Evolutionary conservation across 2,329 filamentous ascomycete species (phyloP).

Genomic region (Paecilomyces formosus): DNA sequence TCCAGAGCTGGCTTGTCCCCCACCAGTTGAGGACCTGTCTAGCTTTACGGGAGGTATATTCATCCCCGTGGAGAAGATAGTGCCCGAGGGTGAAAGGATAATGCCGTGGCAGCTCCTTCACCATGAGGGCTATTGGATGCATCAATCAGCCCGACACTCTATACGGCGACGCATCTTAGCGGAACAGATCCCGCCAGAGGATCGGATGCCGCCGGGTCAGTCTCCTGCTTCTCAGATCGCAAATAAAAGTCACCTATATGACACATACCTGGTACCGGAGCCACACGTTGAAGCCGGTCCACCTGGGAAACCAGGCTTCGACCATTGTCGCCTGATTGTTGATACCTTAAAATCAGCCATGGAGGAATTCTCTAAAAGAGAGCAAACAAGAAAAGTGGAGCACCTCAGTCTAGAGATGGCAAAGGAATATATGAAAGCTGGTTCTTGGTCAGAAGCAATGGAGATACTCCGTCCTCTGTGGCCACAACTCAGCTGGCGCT

Average conservation of each 20-base stretch:
- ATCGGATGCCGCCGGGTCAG: conserved; percentile 48
- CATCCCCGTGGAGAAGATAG: conserved; percentile 44
- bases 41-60: conserved; percentile 30
- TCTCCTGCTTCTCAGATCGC: conserved; percentile 49
- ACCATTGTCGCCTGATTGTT: conserved; percentile 47
- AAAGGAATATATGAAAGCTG: conserved; percentile 45
- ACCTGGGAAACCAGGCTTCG: conserved; percentile 36
- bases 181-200: conserved; percentile 51
- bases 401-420: conserved; percentile 49
- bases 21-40: conserved; percentile 15
- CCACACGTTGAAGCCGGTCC: conserved; percentile 49
- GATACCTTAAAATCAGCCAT: conserved; percentile 41
- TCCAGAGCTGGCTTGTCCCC: conserved; percentile 33
- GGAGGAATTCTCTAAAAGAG: conserved; percentile 44
- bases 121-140: conserved; percentile 57
- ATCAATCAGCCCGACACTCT: conserved; percentile 46
- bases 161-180: conserved; percentile 44
- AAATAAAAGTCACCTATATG: conserved; percentile 47
- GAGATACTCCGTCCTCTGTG: conserved; percentile 47
- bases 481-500: conserved; percentile 51
- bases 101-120: conserved; percentile 53
- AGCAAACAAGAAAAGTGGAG: conserved; percentile 49
- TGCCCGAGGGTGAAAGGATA: conserved; percentile 42
- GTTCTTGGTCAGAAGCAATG: conserved; percentile 45
- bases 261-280: conserved; percentile 54